A percentile compares a stretch with the other conserved stretches of the same genome.
Conservation (phyloP, 345 rosid genomes). For the Trapa incisa region DNA sequence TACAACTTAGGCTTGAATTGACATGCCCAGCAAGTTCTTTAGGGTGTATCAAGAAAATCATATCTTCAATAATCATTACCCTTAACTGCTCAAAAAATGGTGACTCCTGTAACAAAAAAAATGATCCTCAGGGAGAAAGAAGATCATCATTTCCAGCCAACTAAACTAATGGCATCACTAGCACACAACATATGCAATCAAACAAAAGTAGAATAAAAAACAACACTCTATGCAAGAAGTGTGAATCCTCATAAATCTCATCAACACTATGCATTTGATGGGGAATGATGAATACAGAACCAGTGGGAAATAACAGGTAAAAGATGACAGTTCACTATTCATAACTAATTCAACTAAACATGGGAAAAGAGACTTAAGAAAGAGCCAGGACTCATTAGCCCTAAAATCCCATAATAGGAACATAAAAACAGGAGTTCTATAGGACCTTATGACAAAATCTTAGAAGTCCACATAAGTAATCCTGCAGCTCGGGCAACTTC, state of each 20-base stretch:
- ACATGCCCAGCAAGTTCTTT: constrained; percentile 46
- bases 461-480: constrained; percentile 48
- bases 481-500: constrained; percentile 78
- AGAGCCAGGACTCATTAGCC: background rate
- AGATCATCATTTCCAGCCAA: background rate
- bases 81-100: constrained; percentile 40
- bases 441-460: constrained; percentile 52
- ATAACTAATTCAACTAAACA: background rate
- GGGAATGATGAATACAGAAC: background rate
- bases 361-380: background rate
- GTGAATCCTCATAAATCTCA: background rate
- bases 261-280: background rate
- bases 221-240: background rate
- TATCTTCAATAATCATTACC: constrained; percentile 75
- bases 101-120: constrained; percentile 32
- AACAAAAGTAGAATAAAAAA: background rate
- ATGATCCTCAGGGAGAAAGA: background rate
- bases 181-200: background rate
- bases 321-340: background rate
- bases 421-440: background rate
- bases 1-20: constrained; percentile 40
- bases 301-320: background rate
- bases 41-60: constrained; percentile 67
- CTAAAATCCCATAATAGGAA: background rate
- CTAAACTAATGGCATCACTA: background rate